Base-by-base conservation (phyloP, 495 filamentous ascomycete species). In the Xylaria cubensis region DNA sequence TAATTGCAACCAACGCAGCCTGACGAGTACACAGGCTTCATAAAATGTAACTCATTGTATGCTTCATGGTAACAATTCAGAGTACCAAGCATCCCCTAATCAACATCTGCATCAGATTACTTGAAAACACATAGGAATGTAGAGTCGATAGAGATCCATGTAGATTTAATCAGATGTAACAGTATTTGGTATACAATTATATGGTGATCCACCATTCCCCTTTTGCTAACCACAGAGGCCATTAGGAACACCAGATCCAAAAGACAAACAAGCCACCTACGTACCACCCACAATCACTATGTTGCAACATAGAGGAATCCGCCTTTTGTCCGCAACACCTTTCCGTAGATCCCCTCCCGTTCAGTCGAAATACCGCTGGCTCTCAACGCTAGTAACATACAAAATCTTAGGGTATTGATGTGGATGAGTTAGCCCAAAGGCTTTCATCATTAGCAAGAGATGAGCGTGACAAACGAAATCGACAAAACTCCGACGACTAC, bases 311-410 rank as follows among this genome's bases (percentile, higher is more conserved):
- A 39, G 24, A 70, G 62, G 58, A 44, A 61, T 19, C 69, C 69
- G 50, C 50, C 56, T 15, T 70, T 70, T 21, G 51, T 24, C 42
- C 56, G 8, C 48, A 41, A 56, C 46, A 53, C 32, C 48, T 39
- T 42, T 24, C 67, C 53, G n/a, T 59, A 44, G 44, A 48, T 10
- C 17, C 48, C 67, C 44, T 21, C 36, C 61, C 67, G 12, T 34
- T 34, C 55, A 69, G 39, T 62, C 51, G 21, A 46, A 59, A 42
- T 19, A 4, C 61, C 29, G 53, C 56, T 62, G 26, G 67, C 67
- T 62, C 44, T 55, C 36, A 19, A 65, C 62, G 69, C 69, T 71
- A 53, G 41, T 71, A 71, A 66, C 62, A 71, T 66, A 64, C 59
- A 71, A 55, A 71, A 34, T 64, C 48, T 55, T 59, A n/a, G 53